Evolutionary conservation across 2,329 filamentous ascomycete genomes (phyloP).

Genomic region (Calonectria pseudoreteaudii): DNA sequence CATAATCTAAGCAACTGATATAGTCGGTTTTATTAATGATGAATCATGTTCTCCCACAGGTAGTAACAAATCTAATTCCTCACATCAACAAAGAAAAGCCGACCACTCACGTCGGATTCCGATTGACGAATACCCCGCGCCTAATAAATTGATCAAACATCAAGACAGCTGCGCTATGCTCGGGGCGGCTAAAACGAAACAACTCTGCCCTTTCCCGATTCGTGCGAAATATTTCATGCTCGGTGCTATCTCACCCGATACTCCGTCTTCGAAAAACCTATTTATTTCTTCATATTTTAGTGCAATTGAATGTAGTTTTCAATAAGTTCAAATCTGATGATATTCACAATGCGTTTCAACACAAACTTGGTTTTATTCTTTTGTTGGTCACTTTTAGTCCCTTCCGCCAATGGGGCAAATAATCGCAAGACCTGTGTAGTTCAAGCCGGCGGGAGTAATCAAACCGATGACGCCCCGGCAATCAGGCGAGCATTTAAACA

Average conservation of each 20-base stretch:
- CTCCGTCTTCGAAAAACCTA: not conserved
- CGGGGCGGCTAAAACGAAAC: not conserved
- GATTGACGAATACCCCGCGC: not conserved
- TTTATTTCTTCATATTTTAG: not conserved
- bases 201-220: not conserved
- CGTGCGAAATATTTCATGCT: not conserved
- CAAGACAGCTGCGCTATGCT: not conserved
- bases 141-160: not conserved
- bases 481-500: not conserved
- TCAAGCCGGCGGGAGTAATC: not conserved
- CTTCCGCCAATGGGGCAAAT: not conserved
- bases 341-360: no score
- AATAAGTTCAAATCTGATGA: no score
- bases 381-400: not conserved
- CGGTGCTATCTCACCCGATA: not conserved
- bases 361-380: not conserved
- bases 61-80: no score
- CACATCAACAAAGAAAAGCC: not conserved
- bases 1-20: no score
- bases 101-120: not conserved
- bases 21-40: no score
- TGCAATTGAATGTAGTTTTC: not conserved
- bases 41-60: no score
- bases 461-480: not conserved
- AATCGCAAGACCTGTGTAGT: not conserved